Conservation (phyloP, 2,329 filamentous ascomycete species). For the Blumeria graminis region DNA sequence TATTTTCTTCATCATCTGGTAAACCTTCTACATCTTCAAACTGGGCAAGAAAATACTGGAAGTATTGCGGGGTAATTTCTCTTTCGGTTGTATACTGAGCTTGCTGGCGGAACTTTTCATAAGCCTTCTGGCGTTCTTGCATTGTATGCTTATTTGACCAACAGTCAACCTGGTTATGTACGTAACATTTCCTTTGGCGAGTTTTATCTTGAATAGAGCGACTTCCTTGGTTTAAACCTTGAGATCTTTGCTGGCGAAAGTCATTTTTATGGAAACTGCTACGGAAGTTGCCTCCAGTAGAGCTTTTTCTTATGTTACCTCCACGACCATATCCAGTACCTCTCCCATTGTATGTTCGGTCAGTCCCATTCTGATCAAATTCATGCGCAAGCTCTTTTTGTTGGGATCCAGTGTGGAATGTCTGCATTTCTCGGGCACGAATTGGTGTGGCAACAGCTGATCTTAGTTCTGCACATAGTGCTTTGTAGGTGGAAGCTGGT, state of each 20-base stretch:
- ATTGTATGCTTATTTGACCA: neutral
- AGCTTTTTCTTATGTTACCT: neutral
- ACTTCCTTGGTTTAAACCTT: neutral
- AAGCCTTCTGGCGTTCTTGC: neutral
- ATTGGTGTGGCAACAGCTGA: neutral
- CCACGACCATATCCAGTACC: neutral
- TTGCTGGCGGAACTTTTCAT: neutral
- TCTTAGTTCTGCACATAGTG: neutral
- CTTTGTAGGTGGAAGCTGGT: neutral
- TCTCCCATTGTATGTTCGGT: neutral
- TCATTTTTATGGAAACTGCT: neutral
- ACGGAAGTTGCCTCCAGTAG: neutral
- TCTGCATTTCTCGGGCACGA: neutral
- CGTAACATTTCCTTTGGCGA: neutral
- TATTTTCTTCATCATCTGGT: neutral
- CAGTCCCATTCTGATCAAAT: neutral
- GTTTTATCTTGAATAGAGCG: neutral
- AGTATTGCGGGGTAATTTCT: neutral
- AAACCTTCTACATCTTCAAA: neutral
- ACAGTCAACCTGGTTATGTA: neutral
- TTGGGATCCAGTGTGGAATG: neutral
- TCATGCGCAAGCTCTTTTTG: neutral
- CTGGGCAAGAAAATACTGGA: neutral
- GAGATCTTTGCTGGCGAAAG: no score
- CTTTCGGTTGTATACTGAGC: neutral